A percentile compares a stretch with the other conserved stretches of the same genome.
These are phyloP conservation scores for Penicillium sp. DNA, from an alignment of 2,329 filamentous ascomycete species.

Conservation along the genomic window DNA sequence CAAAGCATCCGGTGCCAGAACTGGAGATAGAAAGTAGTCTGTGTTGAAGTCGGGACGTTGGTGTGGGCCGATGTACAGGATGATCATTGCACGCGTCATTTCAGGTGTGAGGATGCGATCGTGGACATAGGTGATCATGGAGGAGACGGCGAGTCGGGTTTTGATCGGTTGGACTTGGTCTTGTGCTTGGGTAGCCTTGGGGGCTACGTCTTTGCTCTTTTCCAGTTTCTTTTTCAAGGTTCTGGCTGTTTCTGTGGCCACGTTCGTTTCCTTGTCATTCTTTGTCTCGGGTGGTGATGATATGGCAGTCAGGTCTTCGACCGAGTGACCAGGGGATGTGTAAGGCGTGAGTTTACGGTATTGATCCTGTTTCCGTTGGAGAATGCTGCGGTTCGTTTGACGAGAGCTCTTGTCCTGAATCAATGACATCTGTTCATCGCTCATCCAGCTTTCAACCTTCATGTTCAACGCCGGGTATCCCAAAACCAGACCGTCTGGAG, in stretches of 20 bases:
- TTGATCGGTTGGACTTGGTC: conserved; percentile 54
- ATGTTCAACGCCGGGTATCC: conserved; percentile 91
- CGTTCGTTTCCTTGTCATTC: conserved; percentile 20
- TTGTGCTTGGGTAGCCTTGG: conserved; percentile 36
- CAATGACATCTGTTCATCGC: conserved; percentile 91
- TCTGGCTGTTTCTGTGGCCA: conserved; percentile 23
- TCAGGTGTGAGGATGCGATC: conserved; percentile 92
- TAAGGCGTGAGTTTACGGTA: conserved; percentile 74
- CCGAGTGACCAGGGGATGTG: conserved; percentile 73
- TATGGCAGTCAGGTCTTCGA: conserved; percentile 54
- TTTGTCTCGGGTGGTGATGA: conserved; percentile 16
- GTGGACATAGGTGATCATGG: conserved; percentile 98
- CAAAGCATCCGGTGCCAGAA: conserved; percentile 79
- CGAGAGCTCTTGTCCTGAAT: conserved; percentile 79
- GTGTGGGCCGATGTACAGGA: conserved; percentile 91
- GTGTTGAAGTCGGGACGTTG: conserved; percentile 88
- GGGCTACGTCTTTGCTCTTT: conserved; percentile 33
- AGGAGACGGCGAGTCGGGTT: conserved; percentile 88
- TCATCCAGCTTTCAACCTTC: conserved; percentile 99
- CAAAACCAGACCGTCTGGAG: conserved; percentile 75
- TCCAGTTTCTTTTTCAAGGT: conserved; percentile 29
- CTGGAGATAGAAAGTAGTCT: conserved; percentile 85
- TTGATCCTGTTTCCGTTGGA: conserved; percentile 81
- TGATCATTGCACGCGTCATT: conserved; percentile 99
- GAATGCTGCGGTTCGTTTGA: conserved; percentile 71